A percentile compares a stretch with the other conserved stretches of the same genome.
phyloP scores from a whole-genome alignment of 2,329 filamentous ascomycete genomes.

The Diaporthe citriasiana region DNA sequence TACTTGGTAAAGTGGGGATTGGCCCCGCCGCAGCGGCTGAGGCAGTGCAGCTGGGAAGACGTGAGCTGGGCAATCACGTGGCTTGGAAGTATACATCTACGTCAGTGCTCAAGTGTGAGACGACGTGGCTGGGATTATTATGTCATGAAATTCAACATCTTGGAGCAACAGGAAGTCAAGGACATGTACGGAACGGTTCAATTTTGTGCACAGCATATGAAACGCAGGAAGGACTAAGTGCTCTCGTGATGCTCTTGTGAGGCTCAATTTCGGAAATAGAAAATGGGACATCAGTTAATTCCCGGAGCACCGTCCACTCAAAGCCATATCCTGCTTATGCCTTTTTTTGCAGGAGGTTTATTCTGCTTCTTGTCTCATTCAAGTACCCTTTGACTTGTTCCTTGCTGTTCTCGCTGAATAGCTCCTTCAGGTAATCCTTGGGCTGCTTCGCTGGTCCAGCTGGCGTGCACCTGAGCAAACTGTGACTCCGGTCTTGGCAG shows the following conservation, averaged over 20 bases:
- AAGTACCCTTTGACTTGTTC: constrained; percentile 36
- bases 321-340: background rate
- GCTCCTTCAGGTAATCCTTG: constrained; percentile 31
- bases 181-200: background rate
- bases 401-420: constrained; percentile 36
- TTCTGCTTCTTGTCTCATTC: constrained; percentile 33
- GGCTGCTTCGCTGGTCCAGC: constrained; percentile 21
- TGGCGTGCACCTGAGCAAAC: constrained; percentile 32
- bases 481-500: constrained; percentile 38
- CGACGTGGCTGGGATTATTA: background rate
- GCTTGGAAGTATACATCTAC: constrained; percentile 7
- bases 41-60: constrained; percentile 26
- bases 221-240: background rate
- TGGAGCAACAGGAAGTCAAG: background rate
- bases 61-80: constrained; percentile 23
- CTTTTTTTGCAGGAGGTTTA: constrained; percentile 27
- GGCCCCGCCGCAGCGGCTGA: constrained; percentile 22
- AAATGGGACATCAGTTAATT: background rate
- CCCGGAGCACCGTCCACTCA: background rate
- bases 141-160: background rate
- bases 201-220: too few relatives aligned
- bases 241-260: background rate
- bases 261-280: too few relatives aligned
- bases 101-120: constrained; percentile 1
- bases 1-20: background rate